Percentiles rank a stretch among this genome's conserved stretches.
Conservation (phyloP, 768 basidiomycete species). For the Pulveroboletus sp. region DNA sequence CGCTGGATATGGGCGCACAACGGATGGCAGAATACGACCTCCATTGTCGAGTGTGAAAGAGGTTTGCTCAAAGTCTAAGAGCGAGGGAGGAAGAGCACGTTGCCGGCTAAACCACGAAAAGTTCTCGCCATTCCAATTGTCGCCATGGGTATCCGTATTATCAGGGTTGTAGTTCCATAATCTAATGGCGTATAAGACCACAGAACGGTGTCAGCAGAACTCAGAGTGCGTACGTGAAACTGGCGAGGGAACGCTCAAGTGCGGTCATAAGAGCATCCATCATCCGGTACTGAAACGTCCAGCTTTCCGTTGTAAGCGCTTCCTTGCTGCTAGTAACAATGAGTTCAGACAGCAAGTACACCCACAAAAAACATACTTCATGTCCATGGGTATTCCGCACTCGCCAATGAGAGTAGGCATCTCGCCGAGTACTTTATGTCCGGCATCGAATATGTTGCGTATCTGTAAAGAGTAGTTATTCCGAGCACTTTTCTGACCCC, state of each 20-base stretch:
- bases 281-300: constrained; percentile 81
- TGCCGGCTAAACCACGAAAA: constrained; percentile 86
- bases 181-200: constrained; percentile 34
- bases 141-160: constrained; percentile 75
- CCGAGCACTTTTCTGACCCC: constrained; percentile 77
- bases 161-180: constrained; percentile 94
- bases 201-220: not conserved
- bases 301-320: constrained; percentile 70
- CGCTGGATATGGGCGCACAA: constrained; percentile 88
- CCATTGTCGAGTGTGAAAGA: constrained; percentile 79
- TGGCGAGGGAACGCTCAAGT: constrained; percentile 69
- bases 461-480: constrained; percentile 84
- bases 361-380: constrained; percentile 62
- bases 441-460: constrained; percentile 66
- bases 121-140: constrained; percentile 95
- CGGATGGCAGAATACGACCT: constrained; percentile 64
- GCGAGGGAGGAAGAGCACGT: constrained; percentile 51
- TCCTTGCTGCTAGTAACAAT: constrained; percentile 49
- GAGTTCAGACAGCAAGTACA: not conserved
- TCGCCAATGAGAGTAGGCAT: constrained; percentile 86
- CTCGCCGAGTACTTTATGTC: constrained; percentile 69
- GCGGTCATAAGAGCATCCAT: constrained; percentile 91
- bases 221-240: constrained; percentile 69
- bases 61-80: constrained; percentile 55
- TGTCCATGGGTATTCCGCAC: constrained; percentile 93